Conservation (phyloP, 2,329 filamentous ascomycete genomes). For the Cladophialophora bantiana region DNA sequence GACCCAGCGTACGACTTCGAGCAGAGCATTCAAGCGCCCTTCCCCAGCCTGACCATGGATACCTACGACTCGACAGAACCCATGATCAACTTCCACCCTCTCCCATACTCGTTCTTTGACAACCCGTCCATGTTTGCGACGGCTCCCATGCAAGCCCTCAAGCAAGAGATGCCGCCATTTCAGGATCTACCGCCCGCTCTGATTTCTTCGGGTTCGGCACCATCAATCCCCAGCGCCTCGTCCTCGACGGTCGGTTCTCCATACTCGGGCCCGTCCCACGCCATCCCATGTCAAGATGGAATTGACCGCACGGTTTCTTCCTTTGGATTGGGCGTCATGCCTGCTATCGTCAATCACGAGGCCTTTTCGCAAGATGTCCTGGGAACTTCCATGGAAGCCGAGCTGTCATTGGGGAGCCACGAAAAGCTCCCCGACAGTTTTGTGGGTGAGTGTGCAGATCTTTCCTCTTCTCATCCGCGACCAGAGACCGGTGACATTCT, state of each 20-base stretch:
- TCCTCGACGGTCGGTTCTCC: conserved; percentile 74
- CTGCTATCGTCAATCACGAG: conserved; percentile 69
- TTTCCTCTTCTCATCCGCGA: conserved; percentile 46
- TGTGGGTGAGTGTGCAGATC: conserved; percentile 54
- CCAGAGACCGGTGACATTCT: conserved; percentile 28
- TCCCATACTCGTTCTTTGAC: conserved; percentile 37
- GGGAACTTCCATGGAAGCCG: conserved; percentile 53
- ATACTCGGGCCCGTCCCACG: conserved; percentile 66
- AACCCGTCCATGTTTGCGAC: conserved; percentile 33
- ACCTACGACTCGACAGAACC: conserved; percentile 29
- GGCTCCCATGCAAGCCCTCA: conserved; percentile 29
- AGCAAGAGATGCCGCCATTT: conserved; percentile 34
- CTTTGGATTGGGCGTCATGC: conserved; percentile 66
- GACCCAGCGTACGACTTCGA: conserved; percentile 33
- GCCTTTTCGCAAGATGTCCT: conserved; percentile 50
- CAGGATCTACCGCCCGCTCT: conserved; percentile 61
- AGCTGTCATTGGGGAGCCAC: conserved; percentile 48
- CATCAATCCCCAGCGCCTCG: conserved; percentile 63
- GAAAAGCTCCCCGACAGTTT: conserved; percentile 54
- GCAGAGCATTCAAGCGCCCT: conserved; percentile 36
- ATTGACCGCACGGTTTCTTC: conserved; percentile 58
- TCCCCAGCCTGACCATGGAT: conserved; percentile 36
- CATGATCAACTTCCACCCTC: conserved; percentile 34
- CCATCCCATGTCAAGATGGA: conserved; percentile 59
- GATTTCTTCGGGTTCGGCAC: conserved; percentile 67